Evolutionary conservation across 768 basidiomycete genomes (phyloP).

Genomic region (Floccularia luteovirens): DNA sequence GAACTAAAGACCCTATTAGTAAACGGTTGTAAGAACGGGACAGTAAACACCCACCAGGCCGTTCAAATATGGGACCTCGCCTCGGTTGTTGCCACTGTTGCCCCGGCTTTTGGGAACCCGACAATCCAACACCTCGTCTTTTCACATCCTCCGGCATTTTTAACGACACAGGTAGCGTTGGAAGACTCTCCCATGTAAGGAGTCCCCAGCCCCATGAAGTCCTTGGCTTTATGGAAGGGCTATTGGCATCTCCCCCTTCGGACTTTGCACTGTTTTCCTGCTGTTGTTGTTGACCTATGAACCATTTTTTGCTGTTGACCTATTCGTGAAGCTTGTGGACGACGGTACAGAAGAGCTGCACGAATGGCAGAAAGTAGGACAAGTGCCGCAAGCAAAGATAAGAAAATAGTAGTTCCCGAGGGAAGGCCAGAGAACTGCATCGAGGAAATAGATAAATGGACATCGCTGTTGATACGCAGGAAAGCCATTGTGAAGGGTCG

Average conservation of each 20-base stretch:
- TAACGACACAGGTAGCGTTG: conserved; percentile 18
- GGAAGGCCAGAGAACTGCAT: conserved; percentile 5
- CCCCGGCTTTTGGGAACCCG: conserved; percentile 11
- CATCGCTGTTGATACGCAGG: not conserved
- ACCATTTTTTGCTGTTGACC: conserved; percentile 4
- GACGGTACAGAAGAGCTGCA: conserved; percentile 10
- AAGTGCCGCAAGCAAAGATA: conserved; percentile 18
- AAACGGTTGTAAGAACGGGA: not conserved
- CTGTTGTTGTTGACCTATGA: conserved; percentile 5
- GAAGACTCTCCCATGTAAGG: conserved; percentile 16
- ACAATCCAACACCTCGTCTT: conserved; percentile 14
- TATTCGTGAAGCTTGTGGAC: conserved; percentile 4
- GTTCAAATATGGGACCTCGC: conserved; percentile 18
- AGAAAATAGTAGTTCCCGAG: conserved; percentile 16
- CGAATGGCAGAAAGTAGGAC: conserved; percentile 16
- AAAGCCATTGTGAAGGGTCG: not conserved
- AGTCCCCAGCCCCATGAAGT: conserved; percentile 16
- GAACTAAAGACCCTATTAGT: conserved; percentile 17
- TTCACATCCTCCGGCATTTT: conserved; percentile 7
- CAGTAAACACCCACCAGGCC: conserved; percentile 12
- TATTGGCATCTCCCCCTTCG: conserved; percentile 1
- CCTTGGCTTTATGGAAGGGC: conserved; percentile 4
- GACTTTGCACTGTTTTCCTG: conserved; percentile 10
- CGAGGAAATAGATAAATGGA: not conserved
- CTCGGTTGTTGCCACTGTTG: conserved; percentile 7